Evolutionary conservation across 2,329 filamentous ascomycete genomes (phyloP).

Genomic region (Aspergillus tamarii): DNA sequence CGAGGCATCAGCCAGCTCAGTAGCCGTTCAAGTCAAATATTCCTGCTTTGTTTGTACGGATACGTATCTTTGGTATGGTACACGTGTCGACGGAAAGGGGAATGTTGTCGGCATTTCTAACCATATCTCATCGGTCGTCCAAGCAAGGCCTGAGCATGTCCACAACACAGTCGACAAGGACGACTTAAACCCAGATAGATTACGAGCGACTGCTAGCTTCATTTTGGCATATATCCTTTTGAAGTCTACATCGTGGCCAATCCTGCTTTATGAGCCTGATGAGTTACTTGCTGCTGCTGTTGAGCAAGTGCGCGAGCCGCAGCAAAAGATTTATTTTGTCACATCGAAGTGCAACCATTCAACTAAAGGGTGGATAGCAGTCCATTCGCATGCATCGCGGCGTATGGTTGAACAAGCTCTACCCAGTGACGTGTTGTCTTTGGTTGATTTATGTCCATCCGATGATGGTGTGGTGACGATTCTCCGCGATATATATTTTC

Average conservation of each 20-base stretch:
- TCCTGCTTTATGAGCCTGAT: neutral
- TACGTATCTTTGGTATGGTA: neutral
- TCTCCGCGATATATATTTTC: neutral
- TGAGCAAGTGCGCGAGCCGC: neutral
- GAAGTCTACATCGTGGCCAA: neutral
- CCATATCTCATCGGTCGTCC: neutral
- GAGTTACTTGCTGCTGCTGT: neutral
- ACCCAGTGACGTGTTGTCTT: neutral
- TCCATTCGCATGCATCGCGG: neutral
- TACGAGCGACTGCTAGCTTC: slow-evolving; percentile 1
- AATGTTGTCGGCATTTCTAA: neutral
- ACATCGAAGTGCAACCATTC: neutral
- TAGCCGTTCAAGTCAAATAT: neutral
- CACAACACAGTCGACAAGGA: neutral
- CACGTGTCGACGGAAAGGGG: neutral
- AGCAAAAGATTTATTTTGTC: neutral
- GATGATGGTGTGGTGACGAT: neutral
- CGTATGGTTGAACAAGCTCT: neutral
- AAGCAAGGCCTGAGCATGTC: neutral
- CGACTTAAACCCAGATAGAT: neutral
- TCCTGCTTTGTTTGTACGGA: neutral
- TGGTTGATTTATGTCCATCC: neutral
- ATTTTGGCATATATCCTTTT: neutral
- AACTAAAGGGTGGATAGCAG: neutral
- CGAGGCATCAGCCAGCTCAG: too few species aligned